Base-by-base conservation (phyloP, 257 asterid species). In the Plantago elongata region DNA sequence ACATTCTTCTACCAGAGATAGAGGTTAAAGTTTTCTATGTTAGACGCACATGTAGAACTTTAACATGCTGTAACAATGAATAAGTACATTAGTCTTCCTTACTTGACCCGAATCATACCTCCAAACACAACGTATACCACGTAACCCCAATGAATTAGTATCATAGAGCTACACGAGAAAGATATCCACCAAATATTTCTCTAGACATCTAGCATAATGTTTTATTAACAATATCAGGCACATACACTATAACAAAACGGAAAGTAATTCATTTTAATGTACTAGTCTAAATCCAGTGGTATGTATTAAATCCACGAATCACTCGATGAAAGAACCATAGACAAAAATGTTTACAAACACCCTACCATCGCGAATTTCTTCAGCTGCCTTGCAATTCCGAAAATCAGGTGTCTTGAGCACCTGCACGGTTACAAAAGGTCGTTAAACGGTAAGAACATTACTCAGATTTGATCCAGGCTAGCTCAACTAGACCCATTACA, bases 331-430 rank as follows among this genome's bases (percentile, higher is more conserved):
- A 64, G 14, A 12, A 29, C 42, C 38, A 44, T 15, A 18, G 38
- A 12, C 11, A 38, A 59, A 65, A 38, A 61, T 38, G 43, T 45
- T 47, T 18, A 17, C 40, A 5, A 51, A 73, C 63, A 73, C 63
- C 43, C 65, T 69, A 86, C 98, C 85, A 71, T 74, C 73, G 50
- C 83, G 87, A 22, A 91, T 91, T 61, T 84, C 88, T 46, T 72
- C 79, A 63, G 98, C 97, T 43, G 95, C 95, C 66, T 88, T 81
- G 79, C 95, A 81, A 69, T 86, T 91, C 45, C 61, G 79, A 60
- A 91, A 88, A 72, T 91, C 92, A 7, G 98, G 94, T 44, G 95
- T 79, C 71, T 75, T 85, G 59, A 91, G 95, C 79, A 86, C 89
- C 98, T 86, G 75, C 72, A 78, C 77, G 65, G 74, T 70, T 54